Percentiles rank a stretch among this genome's conserved stretches.
phyloP scores from a whole-genome alignment of 2,329 filamentous ascomycete genomes.

The Balansia obtecta region DNA sequence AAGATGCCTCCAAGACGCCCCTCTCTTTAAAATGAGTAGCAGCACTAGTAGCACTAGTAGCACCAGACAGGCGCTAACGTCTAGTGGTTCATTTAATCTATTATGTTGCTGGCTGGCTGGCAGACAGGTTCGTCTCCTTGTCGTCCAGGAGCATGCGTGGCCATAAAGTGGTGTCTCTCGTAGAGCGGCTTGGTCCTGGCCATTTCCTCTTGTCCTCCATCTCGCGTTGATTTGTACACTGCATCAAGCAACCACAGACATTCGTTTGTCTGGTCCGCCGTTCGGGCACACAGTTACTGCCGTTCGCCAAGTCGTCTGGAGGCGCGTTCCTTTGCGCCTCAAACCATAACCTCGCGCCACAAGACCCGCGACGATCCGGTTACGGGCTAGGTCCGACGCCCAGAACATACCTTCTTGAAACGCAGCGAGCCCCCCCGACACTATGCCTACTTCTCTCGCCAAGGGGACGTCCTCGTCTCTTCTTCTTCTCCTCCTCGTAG shows the following conservation, averaged over 20 bases:
- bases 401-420: slow-evolving; percentile 5
- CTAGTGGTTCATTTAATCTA: too few species aligned
- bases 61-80: too few species aligned
- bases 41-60: too few species aligned
- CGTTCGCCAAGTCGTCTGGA: not conserved
- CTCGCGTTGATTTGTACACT: not conserved
- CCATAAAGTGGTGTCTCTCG: too few species aligned
- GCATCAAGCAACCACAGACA: slow-evolving; percentile 8
- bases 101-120: too few species aligned
- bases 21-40: too few species aligned
- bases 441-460: slow-evolving; percentile 11
- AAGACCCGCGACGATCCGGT: slow-evolving; percentile 1
- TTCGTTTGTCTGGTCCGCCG: slow-evolving; percentile 12
- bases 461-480: slow-evolving; percentile 9
- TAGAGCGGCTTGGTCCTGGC: not conserved
- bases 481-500: slow-evolving; percentile 12
- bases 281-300: not conserved
- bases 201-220: not conserved
- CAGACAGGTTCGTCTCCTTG: too few species aligned
- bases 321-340: not conserved
- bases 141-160: too few species aligned
- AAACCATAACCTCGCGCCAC: not conserved
- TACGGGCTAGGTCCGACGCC: not conserved
- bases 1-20: too few species aligned
- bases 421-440: not conserved